These are phyloP conservation scores for Oidiodendron maius DNA, from an alignment of 495 filamentous ascomycete species.

Conservation along the genomic window DNA sequence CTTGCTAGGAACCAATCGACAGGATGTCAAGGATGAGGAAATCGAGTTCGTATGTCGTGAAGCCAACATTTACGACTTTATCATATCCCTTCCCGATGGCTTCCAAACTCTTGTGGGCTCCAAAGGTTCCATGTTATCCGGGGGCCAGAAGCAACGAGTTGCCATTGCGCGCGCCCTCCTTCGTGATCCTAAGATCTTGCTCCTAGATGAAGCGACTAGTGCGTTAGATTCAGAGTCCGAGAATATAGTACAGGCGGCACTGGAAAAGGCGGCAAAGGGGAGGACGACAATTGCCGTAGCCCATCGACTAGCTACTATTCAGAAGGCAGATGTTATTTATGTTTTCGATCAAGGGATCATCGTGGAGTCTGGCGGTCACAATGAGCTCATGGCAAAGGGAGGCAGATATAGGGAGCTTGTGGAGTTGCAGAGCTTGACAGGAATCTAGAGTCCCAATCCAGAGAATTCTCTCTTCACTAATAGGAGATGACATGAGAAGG, in stretches of 20 bases:
- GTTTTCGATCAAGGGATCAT: slow-evolving; percentile 74
- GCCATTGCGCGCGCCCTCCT: slow-evolving; percentile 76
- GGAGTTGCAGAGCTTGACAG: no score
- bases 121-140: slow-evolving; percentile 72
- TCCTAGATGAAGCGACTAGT: slow-evolving; percentile 80
- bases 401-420: slow-evolving; percentile 75
- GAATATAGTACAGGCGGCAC: slow-evolving; percentile 74
- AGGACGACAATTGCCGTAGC: slow-evolving; percentile 77
- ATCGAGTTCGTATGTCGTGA: slow-evolving; percentile 74
- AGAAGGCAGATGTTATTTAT: slow-evolving; percentile 79
- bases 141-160: slow-evolving; percentile 81
- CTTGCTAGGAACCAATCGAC: slow-evolving; percentile 57
- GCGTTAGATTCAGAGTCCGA: slow-evolving; percentile 78
- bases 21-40: slow-evolving; percentile 60
- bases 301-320: slow-evolving; percentile 71
- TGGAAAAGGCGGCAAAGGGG: slow-evolving; percentile 68
- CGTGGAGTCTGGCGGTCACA: slow-evolving; percentile 68
- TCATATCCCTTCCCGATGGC: slow-evolving; percentile 68
- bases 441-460: no score
- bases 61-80: slow-evolving; percentile 91
- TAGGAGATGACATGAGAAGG: no score
- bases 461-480: no score
- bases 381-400: slow-evolving; percentile 55
- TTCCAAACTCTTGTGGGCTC: slow-evolving; percentile 71
- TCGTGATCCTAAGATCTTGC: slow-evolving; percentile 67